Evolutionary conservation across 208 protist species (phyloP), one percentile per base, ranked within the genome.

Genomic region (Zelonia costaricensis): DNA sequence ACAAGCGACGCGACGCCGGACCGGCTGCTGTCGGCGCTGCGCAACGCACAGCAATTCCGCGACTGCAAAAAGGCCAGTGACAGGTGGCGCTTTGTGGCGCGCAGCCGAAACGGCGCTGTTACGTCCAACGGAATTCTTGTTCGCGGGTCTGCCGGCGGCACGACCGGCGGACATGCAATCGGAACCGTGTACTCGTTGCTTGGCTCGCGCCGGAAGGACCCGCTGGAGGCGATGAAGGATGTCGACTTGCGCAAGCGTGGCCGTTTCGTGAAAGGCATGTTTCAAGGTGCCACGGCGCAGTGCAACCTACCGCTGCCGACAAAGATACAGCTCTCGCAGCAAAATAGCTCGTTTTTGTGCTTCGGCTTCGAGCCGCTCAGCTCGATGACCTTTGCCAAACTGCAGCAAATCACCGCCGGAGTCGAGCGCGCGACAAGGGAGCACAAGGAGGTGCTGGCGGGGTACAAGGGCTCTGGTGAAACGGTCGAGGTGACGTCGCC

Each of bases 61-160:
- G 85, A 84, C n/a, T 95, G 85, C 62, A 88, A 81, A 65, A 80
- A 78, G 54, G 73, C 82, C 27, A 73, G 63, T 2, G 84, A 93
- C 20, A 82, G 80, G 13, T 95, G 89, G 89, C 76, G 82, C 20
- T 43, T 75, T 47, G 62, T 95, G 2, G 89, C 89, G 10, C 39
- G 73, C 13, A 92, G 86, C 52, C 70, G 80, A 2, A 89, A 92
- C 54, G 86, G 89, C 2, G 84, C 89, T 6, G 74, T 89, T 16
- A 84, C 73, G n/a, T 92, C 89, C 31, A 93, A 84, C 69, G 77
- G 81, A n/a, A 76, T 95, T 53, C 69, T 95, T 25, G 78, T 95
- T 5, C 74, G 82, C 48, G 38, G 66, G 15, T 55, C 60, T 57
- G 10, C 52, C 35, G 46, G 57, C 16, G 45, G 65, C 55, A 30